Evolutionary conservation across 345 rosid genomes (phyloP), one percentile per base, ranked within the genome.

Genomic region (Passiflora organensis): DNA sequence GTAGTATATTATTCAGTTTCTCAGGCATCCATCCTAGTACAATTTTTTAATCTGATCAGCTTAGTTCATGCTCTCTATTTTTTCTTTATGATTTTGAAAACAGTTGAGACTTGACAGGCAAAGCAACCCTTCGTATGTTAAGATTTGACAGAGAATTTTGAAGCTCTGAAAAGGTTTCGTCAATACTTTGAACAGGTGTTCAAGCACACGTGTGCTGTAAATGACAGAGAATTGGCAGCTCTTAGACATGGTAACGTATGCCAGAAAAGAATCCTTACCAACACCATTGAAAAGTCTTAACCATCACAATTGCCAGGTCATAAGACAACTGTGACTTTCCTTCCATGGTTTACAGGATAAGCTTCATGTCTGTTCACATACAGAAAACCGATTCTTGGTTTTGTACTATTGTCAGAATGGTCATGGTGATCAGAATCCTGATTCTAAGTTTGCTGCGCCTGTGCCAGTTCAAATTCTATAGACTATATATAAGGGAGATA

Each of bases 171-270:
- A n/a, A n/a, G 15, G 18, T 1, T 1, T 3, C 0, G 69, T 72
- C 75, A 69, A 69, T 34, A 19, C 45, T 50, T 47, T 53, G 69
- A 72, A 61, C 57, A 61, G 19, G 43, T 65, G 5, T 41, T 47
- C 9, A 6, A 15, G 10, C 68, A 22, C 82, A 71, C 75, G 79
- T 65, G 82, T 59, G 70, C 53, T 18, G 32, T 1, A 37, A 24
- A 50, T 5, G 38, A 72, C 57, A 42, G n/a, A n/a, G 42, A 48
- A 23, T 63, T 28, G 48, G 53, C 58, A 43, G 58, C 56, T 18
- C 47, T 42, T 48, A 46, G 69, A 72, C 64, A 61, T 17, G 47
- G 43, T 53, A 15, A 28, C 23, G 36, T 2, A 13, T 32, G 67
- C 68, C 76, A 55, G 60, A 64, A 42, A 38, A 60, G 48, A 70